Base-by-base conservation (phyloP, 139 green algal species). In the Chlorella sp. region DNA sequence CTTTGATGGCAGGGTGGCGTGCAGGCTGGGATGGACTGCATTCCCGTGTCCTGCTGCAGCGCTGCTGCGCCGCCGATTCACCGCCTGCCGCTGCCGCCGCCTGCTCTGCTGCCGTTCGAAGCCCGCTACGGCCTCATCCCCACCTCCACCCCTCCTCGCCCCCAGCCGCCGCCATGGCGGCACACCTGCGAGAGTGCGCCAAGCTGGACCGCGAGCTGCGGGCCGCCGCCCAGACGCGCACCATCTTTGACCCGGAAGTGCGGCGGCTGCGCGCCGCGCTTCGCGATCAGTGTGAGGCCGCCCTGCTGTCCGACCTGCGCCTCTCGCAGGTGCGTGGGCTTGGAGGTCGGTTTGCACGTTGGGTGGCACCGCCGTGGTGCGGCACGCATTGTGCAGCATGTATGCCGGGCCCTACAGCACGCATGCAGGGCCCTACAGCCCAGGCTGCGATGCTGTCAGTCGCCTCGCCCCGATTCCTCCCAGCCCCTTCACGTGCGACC, bases 241-340 rank as follows among this genome's bases (percentile, higher is more conserved):
- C 54, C 7, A 64, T 88, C 13, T 95, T 91, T 65, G 90, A 96
- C 41, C 81, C 87, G 0, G 84, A 92, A 36, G 85, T 84, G 30
- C 83, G 93, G 0, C 44, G 48, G 30, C 79, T 95, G 62, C 87
- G 94, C 0, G 36, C 26, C 20, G 41, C 90, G 51, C 88, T 97
- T 46, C 83, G 90, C 4, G 44, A 80, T 30, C 84, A 86, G 0
- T 95, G 94, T 74, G 91, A 93, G 79, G 81, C 68, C 0, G 73
- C 93, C 1, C 58, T 96, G 43, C 90, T 95, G 38, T n/a, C 82
- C 22, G 86, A 95, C 77, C 92, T 89, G 9, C 67, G 78, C 0
- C 89, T 89, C 80, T 83, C 93, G 20, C 78, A 92, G 86, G 91
- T 92, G 68, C 0, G 30, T 16, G 17, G 6, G 24, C 38, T 36